phyloP scores from a whole-genome alignment of 2,329 filamentous ascomycete genomes.

The Pyrenochaeta sp. region DNA sequence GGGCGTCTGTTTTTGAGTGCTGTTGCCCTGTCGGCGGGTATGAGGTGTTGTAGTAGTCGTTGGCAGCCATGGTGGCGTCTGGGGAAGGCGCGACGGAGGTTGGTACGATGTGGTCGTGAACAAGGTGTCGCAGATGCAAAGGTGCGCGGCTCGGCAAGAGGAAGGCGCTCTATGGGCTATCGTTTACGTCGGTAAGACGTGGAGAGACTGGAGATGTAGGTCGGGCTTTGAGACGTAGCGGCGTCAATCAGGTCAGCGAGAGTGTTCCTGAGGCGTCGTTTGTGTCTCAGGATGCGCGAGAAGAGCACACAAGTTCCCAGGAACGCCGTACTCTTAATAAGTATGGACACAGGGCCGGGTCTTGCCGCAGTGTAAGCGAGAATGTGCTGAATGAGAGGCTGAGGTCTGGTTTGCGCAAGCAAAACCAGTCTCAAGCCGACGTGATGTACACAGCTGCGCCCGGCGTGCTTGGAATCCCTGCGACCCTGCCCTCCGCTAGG shows the following conservation, averaged over 20 bases:
- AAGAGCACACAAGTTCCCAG: conserved; percentile 4
- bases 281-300: conserved; percentile 12
- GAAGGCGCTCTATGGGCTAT: conserved; percentile 1
- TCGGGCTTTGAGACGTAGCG: background rate
- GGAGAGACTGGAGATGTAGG: conserved; percentile 2
- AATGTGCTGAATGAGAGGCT: conserved; percentile 13
- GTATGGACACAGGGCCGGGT: background rate
- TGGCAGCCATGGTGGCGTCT: conserved; percentile 53
- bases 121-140: background rate
- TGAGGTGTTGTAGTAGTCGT: conserved; percentile 68
- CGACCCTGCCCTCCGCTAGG: conserved; percentile 3
- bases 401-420: conserved; percentile 18
- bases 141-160: background rate
- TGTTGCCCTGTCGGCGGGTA: conserved; percentile 45
- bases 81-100: conserved; percentile 1
- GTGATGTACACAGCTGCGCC: conserved; percentile 12
- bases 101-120: background rate
- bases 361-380: conserved; percentile 10
- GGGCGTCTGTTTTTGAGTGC: conserved; percentile 43
- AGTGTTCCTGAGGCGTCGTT: conserved; percentile 1
- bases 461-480: background rate
- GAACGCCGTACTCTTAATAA: background rate
- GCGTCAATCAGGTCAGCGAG: conserved; percentile 3
- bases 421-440: conserved; percentile 8
- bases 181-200: conserved; percentile 7